Evolutionary conservation across 352 stramenopile species (phyloP).

Genomic region (Globisporangium orthogonon): DNA sequence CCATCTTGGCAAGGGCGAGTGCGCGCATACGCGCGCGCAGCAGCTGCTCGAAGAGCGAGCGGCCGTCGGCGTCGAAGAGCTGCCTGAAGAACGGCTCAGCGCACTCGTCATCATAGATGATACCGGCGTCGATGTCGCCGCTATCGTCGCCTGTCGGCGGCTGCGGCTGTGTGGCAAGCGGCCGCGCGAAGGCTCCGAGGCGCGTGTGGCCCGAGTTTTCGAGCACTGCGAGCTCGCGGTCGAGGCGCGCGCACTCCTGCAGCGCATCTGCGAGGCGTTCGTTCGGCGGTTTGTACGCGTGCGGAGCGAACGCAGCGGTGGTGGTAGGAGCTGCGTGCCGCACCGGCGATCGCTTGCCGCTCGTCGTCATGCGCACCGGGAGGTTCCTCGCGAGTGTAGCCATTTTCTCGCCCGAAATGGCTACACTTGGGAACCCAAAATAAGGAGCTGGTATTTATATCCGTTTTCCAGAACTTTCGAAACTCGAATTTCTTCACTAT

Average conservation of each 20-base stretch:
- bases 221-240: conserved; percentile 52
- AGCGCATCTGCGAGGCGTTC: conserved; percentile 19
- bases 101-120: conserved; percentile 22
- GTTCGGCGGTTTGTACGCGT: conserved; percentile 17
- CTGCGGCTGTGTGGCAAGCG: conserved; percentile 22
- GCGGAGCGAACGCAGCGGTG: neutral
- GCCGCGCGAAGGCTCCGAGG: conserved; percentile 53
- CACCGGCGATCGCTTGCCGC: neutral
- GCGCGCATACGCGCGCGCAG: conserved; percentile 47
- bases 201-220: conserved; percentile 53
- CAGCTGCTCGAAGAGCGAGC: conserved; percentile 53
- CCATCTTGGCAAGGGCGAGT: conserved; percentile 45
- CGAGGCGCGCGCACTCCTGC: conserved; percentile 22
- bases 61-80: conserved; percentile 52
- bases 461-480: too few relatives aligned
- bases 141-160: neutral
- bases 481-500: too few relatives aligned
- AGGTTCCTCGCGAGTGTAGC: neutral
- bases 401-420: too few relatives aligned
- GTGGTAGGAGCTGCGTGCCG: too few relatives aligned
- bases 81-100: conserved; percentile 49
- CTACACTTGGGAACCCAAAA: too few relatives aligned
- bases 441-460: too few relatives aligned
- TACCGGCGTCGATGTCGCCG: conserved; percentile 3
- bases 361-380: neutral